Conservation (phyloP, 345 rosid genomes). For the Arabidopsis arenosa region DNA sequence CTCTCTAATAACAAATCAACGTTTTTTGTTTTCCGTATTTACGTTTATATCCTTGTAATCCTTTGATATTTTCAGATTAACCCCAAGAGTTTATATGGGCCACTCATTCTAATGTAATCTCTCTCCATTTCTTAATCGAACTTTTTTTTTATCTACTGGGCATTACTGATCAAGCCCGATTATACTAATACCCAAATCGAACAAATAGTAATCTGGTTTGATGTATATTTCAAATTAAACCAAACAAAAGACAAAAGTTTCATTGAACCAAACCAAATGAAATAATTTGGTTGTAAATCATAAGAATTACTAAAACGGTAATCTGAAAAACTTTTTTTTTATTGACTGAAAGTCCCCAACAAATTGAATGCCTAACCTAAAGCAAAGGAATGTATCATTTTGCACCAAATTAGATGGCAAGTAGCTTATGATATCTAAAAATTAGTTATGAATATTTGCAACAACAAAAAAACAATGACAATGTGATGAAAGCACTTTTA, state of each 20-base stretch:
- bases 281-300: background rate
- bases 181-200: background rate
- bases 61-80: slow-evolving; percentile 2
- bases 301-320: background rate
- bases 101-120: slow-evolving; percentile 21
- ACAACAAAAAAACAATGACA: too few relatives aligned
- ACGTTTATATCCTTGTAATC: slow-evolving; percentile 9
- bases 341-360: background rate
- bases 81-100: background rate
- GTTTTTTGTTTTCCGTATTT: background rate
- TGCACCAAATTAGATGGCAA: background rate
- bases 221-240: background rate
- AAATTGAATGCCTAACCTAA: background rate
- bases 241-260: background rate
- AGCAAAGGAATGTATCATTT: background rate
- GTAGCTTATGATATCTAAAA: background rate
- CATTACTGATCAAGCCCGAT: slow-evolving; percentile 16
- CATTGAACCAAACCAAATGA: background rate
- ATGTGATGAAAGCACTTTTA: too few relatives aligned
- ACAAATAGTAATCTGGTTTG: background rate
- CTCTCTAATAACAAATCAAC: background rate
- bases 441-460: too few relatives aligned
- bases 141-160: background rate
- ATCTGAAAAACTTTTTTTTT: too few relatives aligned
- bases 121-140: background rate